Conservation (phyloP, 371 early-diverging fungal genomes). For the Mortierella polycephala region DNA sequence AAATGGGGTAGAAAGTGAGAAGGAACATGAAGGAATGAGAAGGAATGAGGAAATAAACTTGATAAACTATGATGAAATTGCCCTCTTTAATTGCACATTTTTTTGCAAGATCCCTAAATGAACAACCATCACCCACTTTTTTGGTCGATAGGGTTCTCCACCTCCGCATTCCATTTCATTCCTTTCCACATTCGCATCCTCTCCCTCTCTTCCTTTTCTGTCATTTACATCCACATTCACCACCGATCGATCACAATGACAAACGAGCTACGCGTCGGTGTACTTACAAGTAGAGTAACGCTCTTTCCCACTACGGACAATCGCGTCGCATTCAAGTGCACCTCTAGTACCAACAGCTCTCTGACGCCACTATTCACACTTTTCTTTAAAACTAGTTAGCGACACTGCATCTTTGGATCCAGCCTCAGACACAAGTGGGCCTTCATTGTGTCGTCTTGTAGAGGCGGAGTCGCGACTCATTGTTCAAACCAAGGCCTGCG, state of each 20-base stretch:
- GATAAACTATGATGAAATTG: no score
- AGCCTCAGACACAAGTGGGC: slow-evolving; percentile 72
- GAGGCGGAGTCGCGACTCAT: slow-evolving; percentile 54
- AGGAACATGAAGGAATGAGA: not conserved
- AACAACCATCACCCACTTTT: no score
- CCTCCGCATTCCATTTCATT: no score
- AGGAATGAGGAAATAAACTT: no score
- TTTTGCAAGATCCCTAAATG: no score
- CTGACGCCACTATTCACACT: no score
- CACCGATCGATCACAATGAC: not conserved
- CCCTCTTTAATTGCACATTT: no score
- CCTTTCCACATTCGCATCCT: no score
- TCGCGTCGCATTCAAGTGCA: no score
- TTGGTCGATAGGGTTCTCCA: no score
- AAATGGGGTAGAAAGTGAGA: not conserved
- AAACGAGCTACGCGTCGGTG: slow-evolving; percentile 37
- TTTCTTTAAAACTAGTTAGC: slow-evolving; percentile 58
- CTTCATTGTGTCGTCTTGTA: slow-evolving; percentile 57
- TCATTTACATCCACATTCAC: slow-evolving; percentile 1
- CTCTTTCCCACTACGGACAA: no score
- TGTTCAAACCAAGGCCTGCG: slow-evolving; percentile 51
- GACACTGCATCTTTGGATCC: slow-evolving; percentile 67
- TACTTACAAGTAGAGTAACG: slow-evolving; percentile 37
- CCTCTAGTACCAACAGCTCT: not conserved
- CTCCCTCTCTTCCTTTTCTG: no score